phyloP scores from a whole-genome alignment of 768 basidiomycete species.

The Kockovaella imperatae region DNA sequence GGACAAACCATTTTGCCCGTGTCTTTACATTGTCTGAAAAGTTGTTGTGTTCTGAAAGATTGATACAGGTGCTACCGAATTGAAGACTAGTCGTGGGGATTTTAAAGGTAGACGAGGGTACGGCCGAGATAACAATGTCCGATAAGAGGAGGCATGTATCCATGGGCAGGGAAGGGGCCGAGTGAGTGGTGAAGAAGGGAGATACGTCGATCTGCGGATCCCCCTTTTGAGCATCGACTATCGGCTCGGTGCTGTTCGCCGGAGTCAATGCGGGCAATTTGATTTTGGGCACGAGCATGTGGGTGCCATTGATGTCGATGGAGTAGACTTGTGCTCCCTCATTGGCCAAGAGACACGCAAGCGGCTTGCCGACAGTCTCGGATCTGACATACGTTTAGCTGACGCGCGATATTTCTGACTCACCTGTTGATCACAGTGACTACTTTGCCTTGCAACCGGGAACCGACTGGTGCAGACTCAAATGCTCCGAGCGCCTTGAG shows the following conservation, averaged over 20 bases:
- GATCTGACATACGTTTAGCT: conserved; percentile 6
- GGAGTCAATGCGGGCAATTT: conserved; percentile 4
- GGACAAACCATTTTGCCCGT: conserved; percentile 2
- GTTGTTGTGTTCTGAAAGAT: conserved; percentile 13
- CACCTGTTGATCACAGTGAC: conserved; percentile 23
- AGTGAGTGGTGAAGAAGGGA: not conserved
- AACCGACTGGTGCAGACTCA: conserved; percentile 6
- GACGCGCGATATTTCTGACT: not conserved
- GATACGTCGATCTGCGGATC: not conserved
- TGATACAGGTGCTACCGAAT: conserved; percentile 11
- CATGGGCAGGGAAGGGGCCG: not conserved
- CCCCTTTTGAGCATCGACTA: too few species aligned
- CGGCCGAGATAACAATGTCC: conserved; percentile 21
- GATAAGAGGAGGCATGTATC: conserved; percentile 1
- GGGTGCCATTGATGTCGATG: conserved; percentile 17
- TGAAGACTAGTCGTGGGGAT: conserved; percentile 12
- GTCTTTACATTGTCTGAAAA: conserved; percentile 13
- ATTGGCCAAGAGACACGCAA: conserved; percentile 21
- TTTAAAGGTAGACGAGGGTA: conserved; percentile 12
- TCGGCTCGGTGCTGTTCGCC: too few species aligned
- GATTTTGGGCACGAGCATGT: too few species aligned
- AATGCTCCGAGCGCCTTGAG: conserved; percentile 10
- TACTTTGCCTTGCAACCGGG: conserved; percentile 9
- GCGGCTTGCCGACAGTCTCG: conserved; percentile 23
- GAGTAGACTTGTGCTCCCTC: conserved; percentile 18